Base-by-base conservation (phyloP, 768 basidiomycete genomes). In the Calocera cornea region DNA sequence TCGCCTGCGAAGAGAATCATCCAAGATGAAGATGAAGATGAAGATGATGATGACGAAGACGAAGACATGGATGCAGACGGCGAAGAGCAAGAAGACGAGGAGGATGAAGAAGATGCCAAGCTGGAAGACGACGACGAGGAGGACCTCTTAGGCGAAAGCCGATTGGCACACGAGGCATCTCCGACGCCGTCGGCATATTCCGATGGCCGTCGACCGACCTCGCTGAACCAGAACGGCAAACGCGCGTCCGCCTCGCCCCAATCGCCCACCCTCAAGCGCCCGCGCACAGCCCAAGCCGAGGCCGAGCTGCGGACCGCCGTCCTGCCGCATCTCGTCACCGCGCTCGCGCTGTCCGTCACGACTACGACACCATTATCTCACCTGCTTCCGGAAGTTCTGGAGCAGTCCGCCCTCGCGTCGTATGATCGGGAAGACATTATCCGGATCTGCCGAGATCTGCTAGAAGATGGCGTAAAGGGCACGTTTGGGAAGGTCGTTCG, bases 21-120 rank as follows among this genome's bases (percentile, higher is more conserved):
- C 24, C 5, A 24, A 38, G 14, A 73, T 71, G 68, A 71, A 34
- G 68, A 31, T 65, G 16, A 38, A n/a, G n/a, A n/a, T n/a, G n/a
- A n/a, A n/a, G n/a, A 64, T 34, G 22, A 24, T 66, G 65, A 68
- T 40, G 73, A 72, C 36, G 74, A 72, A 11, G 80, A 83, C 69
- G 76, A 76, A 11, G 81, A 77, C 1, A 70, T 87, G 27, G 77
- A 84, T n/a, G 91, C 90, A 71, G 87, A 88, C 69, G 92, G 90
- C 71, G 86, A 60, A 29, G 54, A 47, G 14, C 31, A 60, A 31
- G 54, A 60, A 29, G 54, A 60, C 19, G 19, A 60, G 10, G 27
- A 60, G 2, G 54, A 60, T 27, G 31, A 60, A 2, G 54, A 33
- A 60, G 54, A 60, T 10, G 54, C 24, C 16, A 33, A 33, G 31